A percentile compares a stretch with the other conserved stretches of the same genome.
Evolutionary conservation across 2,329 filamentous ascomycete genomes (phyloP).

Genomic region (Gaeumannomyces tritici): DNA sequence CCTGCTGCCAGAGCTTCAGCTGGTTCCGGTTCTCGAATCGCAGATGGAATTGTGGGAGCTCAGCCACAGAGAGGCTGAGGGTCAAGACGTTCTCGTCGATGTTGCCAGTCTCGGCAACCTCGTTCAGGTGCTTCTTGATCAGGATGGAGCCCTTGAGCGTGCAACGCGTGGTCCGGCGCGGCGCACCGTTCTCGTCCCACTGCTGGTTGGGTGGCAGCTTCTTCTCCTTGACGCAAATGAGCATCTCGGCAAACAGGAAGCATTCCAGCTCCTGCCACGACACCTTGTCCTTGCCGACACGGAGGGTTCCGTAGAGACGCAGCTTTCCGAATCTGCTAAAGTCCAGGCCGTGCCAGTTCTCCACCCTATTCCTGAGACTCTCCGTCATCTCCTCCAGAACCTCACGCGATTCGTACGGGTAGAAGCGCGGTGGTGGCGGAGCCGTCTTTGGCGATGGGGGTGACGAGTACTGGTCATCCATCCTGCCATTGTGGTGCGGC

Average conservation of each 20-base stretch:
- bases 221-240: slow-evolving; percentile 99
- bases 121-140: slow-evolving; percentile 94
- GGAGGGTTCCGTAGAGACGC: slow-evolving; percentile 77
- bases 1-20: slow-evolving; percentile 83
- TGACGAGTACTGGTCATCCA: slow-evolving; percentile 44
- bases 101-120: slow-evolving; percentile 60
- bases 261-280: slow-evolving; percentile 98
- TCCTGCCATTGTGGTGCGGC: slow-evolving; percentile 19
- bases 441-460: slow-evolving; percentile 25
- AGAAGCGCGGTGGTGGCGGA: slow-evolving; percentile 44
- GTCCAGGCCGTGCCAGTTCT: slow-evolving; percentile 97
- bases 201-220: slow-evolving; percentile 39
- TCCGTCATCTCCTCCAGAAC: slow-evolving; percentile 79
- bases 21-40: slow-evolving; percentile 77
- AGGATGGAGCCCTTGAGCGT: slow-evolving; percentile 95
- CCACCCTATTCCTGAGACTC: slow-evolving; percentile 71
- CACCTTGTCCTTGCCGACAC: slow-evolving; percentile 90
- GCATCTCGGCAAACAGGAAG: slow-evolving; percentile 96
- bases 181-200: slow-evolving; percentile 53
- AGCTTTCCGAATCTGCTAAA: slow-evolving; percentile 90
- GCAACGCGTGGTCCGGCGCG: slow-evolving; percentile 62
- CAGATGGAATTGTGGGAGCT: slow-evolving; percentile 89
- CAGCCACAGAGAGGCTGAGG: slow-evolving; percentile 79
- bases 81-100: slow-evolving; percentile 79
- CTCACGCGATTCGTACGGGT: slow-evolving; percentile 66